Evolutionary conservation across 495 filamentous ascomycete species (phyloP).

Genomic region (Beverwykella pulmonaria): DNA sequence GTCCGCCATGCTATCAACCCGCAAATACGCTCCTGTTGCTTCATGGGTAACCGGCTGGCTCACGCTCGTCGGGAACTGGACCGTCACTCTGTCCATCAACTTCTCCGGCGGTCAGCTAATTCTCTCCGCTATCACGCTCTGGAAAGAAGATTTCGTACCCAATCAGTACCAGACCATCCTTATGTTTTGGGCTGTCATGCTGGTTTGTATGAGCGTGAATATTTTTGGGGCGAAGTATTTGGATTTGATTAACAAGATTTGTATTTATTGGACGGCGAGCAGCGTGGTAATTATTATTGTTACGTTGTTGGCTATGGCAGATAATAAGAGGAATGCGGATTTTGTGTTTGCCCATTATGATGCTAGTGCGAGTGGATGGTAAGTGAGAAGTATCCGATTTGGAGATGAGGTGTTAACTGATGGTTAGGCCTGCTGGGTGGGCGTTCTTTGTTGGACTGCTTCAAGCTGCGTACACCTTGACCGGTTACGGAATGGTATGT

Average conservation of each 20-base stretch:
- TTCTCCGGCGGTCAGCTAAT: conserved; percentile 63
- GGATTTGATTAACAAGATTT: conserved; percentile 68
- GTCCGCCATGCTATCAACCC: conserved; percentile 54
- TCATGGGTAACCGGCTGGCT: conserved; percentile 56
- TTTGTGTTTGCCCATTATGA: conserved; percentile 69
- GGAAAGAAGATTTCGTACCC: conserved; percentile 63
- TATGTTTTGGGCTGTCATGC: conserved; percentile 67
- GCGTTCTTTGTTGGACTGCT: conserved; percentile 57
- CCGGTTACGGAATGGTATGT: conserved; percentile 60
- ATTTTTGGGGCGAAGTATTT: conserved; percentile 60
- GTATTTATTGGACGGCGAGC: conserved; percentile 66
- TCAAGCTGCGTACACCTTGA: conserved; percentile 60
- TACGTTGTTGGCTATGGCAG: conserved; percentile 61
- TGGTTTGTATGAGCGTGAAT: conserved; percentile 60
- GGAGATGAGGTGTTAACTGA: not conserved
- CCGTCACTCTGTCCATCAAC: conserved; percentile 55
- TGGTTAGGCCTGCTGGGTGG: conserved; percentile 50
- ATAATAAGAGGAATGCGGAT: conserved; percentile 53
- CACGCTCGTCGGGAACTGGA: conserved; percentile 57
- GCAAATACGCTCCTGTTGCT: conserved; percentile 51
- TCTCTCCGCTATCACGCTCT: conserved; percentile 62
- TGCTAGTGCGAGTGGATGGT: conserved; percentile 60
- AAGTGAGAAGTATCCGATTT: conserved; percentile 25
- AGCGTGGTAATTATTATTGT: conserved; percentile 65
- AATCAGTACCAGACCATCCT: conserved; percentile 66